phyloP scores from a whole-genome alignment of 331 rosid genomes.

The Saraca asoca region DNA sequence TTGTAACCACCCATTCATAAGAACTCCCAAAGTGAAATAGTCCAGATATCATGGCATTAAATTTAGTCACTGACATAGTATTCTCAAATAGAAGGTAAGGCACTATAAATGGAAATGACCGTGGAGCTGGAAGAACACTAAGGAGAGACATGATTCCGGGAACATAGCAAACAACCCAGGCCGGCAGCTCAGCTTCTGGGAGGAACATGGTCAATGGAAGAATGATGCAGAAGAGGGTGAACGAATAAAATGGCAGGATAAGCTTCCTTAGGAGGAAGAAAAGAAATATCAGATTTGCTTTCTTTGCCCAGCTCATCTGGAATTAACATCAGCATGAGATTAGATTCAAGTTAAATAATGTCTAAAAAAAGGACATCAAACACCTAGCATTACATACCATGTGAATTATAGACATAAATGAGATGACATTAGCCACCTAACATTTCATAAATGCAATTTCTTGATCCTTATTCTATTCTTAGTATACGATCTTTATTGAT shows the following conservation, averaged over 20 bases:
- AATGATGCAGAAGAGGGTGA: conserved; percentile 96
- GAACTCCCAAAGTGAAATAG: conserved; percentile 87
- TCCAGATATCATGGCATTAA: conserved; percentile 98
- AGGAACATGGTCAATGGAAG: conserved; percentile 98
- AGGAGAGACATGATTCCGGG: conserved; percentile 91
- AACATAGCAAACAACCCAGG: conserved; percentile 94
- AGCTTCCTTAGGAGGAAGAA: conserved; percentile 97
- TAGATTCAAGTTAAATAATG: conserved; percentile 38
- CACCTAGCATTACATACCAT: conserved; percentile 21
- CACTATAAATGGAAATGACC: conserved; percentile 86
- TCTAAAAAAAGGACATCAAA: conserved; percentile 22
- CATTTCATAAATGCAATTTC: neutral
- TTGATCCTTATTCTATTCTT: neutral
- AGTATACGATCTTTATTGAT: neutral
- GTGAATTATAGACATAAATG: neutral
- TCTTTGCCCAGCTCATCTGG: conserved; percentile 79
- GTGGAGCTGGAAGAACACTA: conserved; percentile 84
- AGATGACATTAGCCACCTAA: neutral
- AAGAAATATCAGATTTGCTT: conserved; percentile 80
- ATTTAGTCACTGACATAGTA: conserved; percentile 96
- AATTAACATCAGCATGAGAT: conserved; percentile 30
- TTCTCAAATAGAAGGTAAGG: conserved; percentile 96
- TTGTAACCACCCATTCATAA: conserved; percentile 96
- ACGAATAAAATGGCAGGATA: conserved; percentile 92
- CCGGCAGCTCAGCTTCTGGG: conserved; percentile 98